Base-by-base conservation (phyloP, 2,329 filamentous ascomycete genomes). In the Pseudocercospora cruenta region DNA sequence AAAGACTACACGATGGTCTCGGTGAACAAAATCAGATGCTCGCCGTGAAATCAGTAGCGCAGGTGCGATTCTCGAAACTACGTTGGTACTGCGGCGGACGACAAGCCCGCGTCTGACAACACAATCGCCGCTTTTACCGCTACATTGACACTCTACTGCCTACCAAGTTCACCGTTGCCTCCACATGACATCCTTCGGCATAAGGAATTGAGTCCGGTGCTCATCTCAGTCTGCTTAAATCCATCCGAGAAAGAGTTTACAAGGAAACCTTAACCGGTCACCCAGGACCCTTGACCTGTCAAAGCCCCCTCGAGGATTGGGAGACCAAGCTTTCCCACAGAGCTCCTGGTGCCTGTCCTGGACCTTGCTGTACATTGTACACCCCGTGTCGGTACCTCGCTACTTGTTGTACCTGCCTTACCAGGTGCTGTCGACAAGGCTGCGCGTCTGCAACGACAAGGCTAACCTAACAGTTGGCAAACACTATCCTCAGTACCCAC, bases 361-460 rank as follows among this genome's bases (percentile, higher is more conserved):
- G 51, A 6, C 12, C 51, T 31, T 24, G 49, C 24, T 55, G 51
- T 33, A 51, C 24, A 3, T 28, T 24, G 14, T n/a, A 54, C 45
- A 54, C 16, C 26, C 51, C 51, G 24, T 55, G 51, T 55, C 51
- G 51, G 51, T 55, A 55, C 51, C 24, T 55, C 51, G 14, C 47
- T 51, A 22, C 47, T 51, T 51, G 2, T 5, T 51, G 47, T 51
- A 31, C 51, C 51, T 55, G 51, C 51, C 26, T 55, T 26, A 26
- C 51, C 51, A 55, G 51, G 51, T 55, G 51, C 26, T 16, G 26
- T n/a, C 22, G 24, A 55, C 51, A 55, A 55, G 51, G 51, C 51
- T 55, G 24, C 26, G 24, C 19, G n/a, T 51, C 47, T 51, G 21
- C 9, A 26, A 19, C 16, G 51, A 55, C 51, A 55, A 55, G 51